Base-by-base conservation (phyloP, 208 protist genomes). In the Leishmania braziliensis region DNA sequence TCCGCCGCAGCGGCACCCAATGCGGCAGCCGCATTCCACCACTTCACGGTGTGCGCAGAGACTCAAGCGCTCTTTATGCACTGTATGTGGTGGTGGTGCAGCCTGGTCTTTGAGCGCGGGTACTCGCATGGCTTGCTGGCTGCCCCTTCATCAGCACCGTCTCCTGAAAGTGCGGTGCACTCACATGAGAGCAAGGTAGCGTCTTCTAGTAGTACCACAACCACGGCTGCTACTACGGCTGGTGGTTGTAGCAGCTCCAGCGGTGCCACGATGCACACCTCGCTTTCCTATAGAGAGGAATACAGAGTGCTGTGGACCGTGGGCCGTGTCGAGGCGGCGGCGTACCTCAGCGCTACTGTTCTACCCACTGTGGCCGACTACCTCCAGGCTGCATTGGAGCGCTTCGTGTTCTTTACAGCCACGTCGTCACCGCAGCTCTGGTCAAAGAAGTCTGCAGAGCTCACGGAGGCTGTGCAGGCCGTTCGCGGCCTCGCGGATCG, bases 71-170 rank as follows among this genome's bases (percentile, higher is more conserved):
- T 39, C 1, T 5, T 68, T 9, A 36, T 80, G 26, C 82, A 86
- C 29, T 80, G 73, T 23, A 48, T 60, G 14, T 86, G 82, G 82
- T 86, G 82, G 82, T 86, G 82, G 82, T 80, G 71, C 65, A 75
- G 65, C 54, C 63, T 78, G 4, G 72, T 79, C 0, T 70, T 77
- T n/a, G 77, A 51, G 39, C 70, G 77, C 48, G 58, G 81, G 33
- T 46, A 8, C 33, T 20, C 69, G 20, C 77, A 65, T 29, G 77
- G 75, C 2, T 80, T 9, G 70, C 53, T 62, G 54, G 18, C 46
- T 54, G 53, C 26, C 29, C 20, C 9, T 12, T 29, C 68, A 5
- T 68, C 54, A 68, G 10, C 5, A 12, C 63, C 63, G 72, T 76
- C 72, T 62, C 5, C 33, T 5, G 18, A n/a, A 6, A n/a, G 5